A percentile compares a stretch with the other conserved stretches of the same genome.
These are phyloP conservation scores for Rubia balearica DNA, from an alignment of 305 asterid species.

Conservation along the genomic window DNA sequence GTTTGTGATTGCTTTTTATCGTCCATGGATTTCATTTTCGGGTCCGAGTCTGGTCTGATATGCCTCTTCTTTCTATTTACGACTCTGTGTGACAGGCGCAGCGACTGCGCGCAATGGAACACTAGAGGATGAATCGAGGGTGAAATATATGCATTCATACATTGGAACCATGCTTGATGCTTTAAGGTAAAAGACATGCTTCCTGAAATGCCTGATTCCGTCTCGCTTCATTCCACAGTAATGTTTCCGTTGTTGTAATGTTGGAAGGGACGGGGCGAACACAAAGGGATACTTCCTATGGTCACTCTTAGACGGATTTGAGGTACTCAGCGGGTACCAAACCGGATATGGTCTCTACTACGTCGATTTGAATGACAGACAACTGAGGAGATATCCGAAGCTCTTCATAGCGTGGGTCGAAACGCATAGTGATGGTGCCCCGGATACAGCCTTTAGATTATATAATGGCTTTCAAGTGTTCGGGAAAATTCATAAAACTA, in stretches of 20 bases:
- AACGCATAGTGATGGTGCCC: too few species aligned
- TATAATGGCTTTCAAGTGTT: too few species aligned
- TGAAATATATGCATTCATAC: slow-evolving; percentile 1
- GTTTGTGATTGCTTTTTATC: background rate
- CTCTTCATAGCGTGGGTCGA: too few species aligned
- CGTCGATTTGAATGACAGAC: slow-evolving; percentile 30
- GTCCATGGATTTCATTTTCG: background rate
- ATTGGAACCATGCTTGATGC: slow-evolving; percentile 15
- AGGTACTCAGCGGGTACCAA: slow-evolving; percentile 26
- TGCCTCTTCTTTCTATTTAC: background rate
- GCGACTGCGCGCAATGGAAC: slow-evolving; percentile 24
- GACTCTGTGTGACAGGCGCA: slow-evolving; percentile 26
- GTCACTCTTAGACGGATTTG: slow-evolving; percentile 47
- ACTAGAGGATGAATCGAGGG: slow-evolving; percentile 3
- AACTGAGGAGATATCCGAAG: slow-evolving; percentile 25
- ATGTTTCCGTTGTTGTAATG: background rate
- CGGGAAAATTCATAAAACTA: too few species aligned
- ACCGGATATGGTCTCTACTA: slow-evolving; percentile 25
- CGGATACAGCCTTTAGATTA: too few species aligned
- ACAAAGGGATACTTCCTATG: slow-evolving; percentile 42
- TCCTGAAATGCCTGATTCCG: background rate
- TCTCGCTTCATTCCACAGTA: background rate
- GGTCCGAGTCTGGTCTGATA: background rate
- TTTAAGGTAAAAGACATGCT: slow-evolving; percentile 27
- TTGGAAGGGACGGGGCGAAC: slow-evolving; percentile 42